A percentile compares a stretch with the other conserved stretches of the same genome.
Evolutionary conservation across 106 monocot species (phyloP).

Genomic region (Narthecium ossifragum): DNA sequence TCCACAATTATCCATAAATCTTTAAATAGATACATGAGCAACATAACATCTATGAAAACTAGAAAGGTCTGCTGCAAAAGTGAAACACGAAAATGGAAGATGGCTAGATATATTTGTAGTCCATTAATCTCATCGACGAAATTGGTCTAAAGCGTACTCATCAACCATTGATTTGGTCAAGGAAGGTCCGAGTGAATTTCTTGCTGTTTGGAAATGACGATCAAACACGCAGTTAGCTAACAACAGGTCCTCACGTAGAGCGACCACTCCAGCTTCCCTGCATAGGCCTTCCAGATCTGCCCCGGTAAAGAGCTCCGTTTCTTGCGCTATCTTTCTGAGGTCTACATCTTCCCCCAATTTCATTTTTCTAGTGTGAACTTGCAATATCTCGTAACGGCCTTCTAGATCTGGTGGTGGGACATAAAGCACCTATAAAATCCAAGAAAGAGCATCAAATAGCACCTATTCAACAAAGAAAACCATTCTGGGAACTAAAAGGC

Average conservation of each 20-base stretch:
- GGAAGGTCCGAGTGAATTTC: constrained; percentile 42
- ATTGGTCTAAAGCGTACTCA: constrained; percentile 29
- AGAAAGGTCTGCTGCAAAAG: too few species aligned
- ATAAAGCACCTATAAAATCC: constrained; percentile 60
- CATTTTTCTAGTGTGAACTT: constrained; percentile 67
- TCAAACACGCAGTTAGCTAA: constrained; percentile 20
- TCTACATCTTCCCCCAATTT: constrained; percentile 58
- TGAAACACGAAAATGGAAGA: too few species aligned
- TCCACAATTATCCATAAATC: too few species aligned
- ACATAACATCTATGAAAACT: too few species aligned
- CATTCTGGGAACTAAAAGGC: too few species aligned
- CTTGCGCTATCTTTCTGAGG: constrained; percentile 45
- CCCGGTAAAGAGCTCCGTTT: constrained; percentile 73
- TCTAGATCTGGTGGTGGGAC: constrained; percentile 82
- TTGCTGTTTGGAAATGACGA: constrained; percentile 55
- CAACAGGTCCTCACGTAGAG: constrained; percentile 62
- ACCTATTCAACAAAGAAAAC: too few species aligned
- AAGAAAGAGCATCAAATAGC: background rate
- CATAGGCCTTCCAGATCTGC: constrained; percentile 78
- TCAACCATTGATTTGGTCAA: constrained; percentile 64
- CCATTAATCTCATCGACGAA: constrained; percentile 9
- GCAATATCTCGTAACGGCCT: constrained; percentile 61
- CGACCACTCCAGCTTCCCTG: constrained; percentile 63
- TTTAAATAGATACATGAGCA: too few species aligned
- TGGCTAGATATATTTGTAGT: too few species aligned